A percentile compares a stretch with the other conserved stretches of the same genome.
Conservation (phyloP, 2,329 filamentous ascomycete species). For the Cercospora sp. region DNA sequence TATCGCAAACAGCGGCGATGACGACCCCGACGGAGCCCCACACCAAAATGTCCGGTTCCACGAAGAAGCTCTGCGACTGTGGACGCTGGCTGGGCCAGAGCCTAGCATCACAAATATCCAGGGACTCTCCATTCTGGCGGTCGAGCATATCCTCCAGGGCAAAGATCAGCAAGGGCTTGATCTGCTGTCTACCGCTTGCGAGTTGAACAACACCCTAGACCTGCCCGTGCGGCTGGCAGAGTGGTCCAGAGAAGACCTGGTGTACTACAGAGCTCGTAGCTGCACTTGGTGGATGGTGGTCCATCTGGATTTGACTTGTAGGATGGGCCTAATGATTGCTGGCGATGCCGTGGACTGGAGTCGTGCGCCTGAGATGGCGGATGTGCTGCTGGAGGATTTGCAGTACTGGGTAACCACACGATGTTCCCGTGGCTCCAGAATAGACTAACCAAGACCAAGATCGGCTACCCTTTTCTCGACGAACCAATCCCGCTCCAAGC, state of each 20-base stretch:
- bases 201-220: conserved; percentile 1
- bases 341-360: not conserved
- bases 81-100: not conserved
- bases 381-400: conserved; percentile 1
- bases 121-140: conserved; percentile 5
- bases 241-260: not conserved
- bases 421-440: not conserved
- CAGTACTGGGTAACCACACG: conserved; percentile 6
- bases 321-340: conserved; percentile 6
- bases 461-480: conserved; percentile 3
- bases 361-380: not conserved
- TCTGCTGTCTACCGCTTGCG: not conserved
- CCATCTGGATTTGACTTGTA: conserved; percentile 9
- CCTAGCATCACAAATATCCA: conserved; percentile 9
- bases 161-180: conserved; percentile 7
- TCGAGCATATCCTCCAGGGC: conserved; percentile 6
- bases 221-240: not conserved
- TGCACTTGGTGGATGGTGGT: conserved; percentile 13
- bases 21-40: not conserved
- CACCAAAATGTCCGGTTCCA: not conserved
- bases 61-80: conserved; percentile 11
- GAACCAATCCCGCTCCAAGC: conserved; percentile 2
- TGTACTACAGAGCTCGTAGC: not conserved
- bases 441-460: not conserved
- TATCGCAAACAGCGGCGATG: not conserved